phyloP scores from a whole-genome alignment of 2,329 filamentous ascomycete species.

The Oidium heveae region DNA sequence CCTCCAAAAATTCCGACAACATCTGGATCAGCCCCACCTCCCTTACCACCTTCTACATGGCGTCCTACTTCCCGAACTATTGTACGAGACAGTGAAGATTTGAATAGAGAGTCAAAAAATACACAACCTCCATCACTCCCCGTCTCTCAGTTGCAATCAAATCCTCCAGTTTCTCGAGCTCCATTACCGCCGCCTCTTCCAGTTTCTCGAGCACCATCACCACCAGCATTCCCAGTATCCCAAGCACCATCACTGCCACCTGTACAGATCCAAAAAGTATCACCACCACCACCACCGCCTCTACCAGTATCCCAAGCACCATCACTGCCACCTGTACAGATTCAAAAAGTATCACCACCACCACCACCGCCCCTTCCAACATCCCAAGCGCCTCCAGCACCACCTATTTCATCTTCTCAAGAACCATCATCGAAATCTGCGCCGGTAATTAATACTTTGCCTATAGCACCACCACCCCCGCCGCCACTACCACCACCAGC shows the following conservation, averaged over 20 bases:
- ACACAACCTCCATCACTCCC: neutral
- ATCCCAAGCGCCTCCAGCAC: conserved; percentile 16
- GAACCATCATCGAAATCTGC: conserved; percentile 18
- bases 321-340: conserved; percentile 20
- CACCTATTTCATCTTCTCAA: conserved; percentile 13
- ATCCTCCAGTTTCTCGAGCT: conserved; percentile 2
- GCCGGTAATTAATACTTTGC: conserved; percentile 16
- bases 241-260: conserved; percentile 16
- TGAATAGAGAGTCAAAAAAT: neutral
- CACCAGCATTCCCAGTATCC: conserved; percentile 16
- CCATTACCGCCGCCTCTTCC: conserved; percentile 16
- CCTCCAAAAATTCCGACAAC: conserved; percentile 20
- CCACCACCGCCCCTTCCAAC: conserved; percentile 16
- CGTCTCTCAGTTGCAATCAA: neutral
- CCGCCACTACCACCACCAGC: conserved; percentile 26
- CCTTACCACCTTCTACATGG: conserved; percentile 24
- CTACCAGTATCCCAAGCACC: conserved; percentile 13
- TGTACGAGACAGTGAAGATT: conserved; percentile 11
- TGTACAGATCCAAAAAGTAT: conserved; percentile 15
- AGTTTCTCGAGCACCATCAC: conserved; percentile 14
- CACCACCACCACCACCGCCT: conserved; percentile 14
- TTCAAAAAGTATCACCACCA: too few species aligned
- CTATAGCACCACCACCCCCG: conserved; percentile 24
- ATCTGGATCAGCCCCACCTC: conserved; percentile 16
- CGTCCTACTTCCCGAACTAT: conserved; percentile 29